A percentile compares a stretch with the other conserved stretches of the same genome.
Evolutionary conservation across 2,329 filamentous ascomycete species (phyloP).

Genomic region (Aspergillus quadrilineatus): DNA sequence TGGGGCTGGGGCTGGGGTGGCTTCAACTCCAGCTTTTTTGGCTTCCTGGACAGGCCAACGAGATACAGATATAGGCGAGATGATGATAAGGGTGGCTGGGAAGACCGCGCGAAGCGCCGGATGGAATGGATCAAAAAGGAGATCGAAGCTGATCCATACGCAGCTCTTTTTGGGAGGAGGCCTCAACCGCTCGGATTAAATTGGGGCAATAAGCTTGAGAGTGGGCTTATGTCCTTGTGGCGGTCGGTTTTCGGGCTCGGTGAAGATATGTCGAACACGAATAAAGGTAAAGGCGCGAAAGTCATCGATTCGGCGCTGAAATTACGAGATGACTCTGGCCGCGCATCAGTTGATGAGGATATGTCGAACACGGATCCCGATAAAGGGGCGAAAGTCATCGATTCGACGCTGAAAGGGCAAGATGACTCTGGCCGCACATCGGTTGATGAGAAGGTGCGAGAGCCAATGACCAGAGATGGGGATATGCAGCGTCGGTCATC

Average conservation of each 20-base stretch:
- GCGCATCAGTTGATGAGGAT: neutral
- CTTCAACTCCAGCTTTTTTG: neutral
- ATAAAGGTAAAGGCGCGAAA: neutral
- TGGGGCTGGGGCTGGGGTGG: constrained; percentile 12
- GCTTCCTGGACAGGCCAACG: neutral
- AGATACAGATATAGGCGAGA: neutral
- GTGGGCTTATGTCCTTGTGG: constrained; percentile 31
- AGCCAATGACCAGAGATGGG: no score
- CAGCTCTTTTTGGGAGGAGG: constrained; percentile 41
- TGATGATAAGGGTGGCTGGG: constrained; percentile 19
- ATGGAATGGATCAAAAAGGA: constrained; percentile 38
- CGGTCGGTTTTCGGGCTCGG: constrained; percentile 28
- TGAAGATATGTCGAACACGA: neutral
- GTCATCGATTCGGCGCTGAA: constrained; percentile 1
- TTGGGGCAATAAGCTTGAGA: constrained; percentile 21
- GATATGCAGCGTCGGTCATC: neutral
- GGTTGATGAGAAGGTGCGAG: neutral
- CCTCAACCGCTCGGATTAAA: constrained; percentile 25
- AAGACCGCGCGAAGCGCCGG: constrained; percentile 28
- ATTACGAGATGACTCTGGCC: neutral
- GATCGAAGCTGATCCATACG: constrained; percentile 41
- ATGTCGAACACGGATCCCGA: no score
- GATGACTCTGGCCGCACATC: neutral
- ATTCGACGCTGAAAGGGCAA: constrained; percentile 2
- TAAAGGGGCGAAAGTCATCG: neutral